Percentiles rank a stretch among this genome's conserved stretches.
Evolutionary conservation across 176 grass and related monocot genomes (phyloP).

Genomic region (Metroxylon sagu): DNA sequence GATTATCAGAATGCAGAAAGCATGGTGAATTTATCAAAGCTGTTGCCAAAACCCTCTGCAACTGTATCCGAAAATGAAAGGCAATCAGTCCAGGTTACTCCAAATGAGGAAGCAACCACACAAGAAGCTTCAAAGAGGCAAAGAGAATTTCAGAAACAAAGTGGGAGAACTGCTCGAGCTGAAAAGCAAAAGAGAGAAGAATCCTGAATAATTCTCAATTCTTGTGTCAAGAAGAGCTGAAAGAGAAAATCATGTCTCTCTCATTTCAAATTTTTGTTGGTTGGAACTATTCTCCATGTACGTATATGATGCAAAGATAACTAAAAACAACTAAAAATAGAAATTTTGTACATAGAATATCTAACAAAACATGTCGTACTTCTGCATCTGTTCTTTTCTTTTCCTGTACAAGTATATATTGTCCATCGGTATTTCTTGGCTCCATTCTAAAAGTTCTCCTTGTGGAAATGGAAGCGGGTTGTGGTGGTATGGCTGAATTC

Average conservation of each 20-base stretch:
- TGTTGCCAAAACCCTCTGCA: constrained; percentile 2
- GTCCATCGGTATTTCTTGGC: constrained; percentile 17
- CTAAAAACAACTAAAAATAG: constrained; percentile 12
- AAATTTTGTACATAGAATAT: constrained; percentile 38
- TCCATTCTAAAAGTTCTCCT: constrained; percentile 80
- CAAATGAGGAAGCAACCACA: background rate
- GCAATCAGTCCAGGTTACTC: too few relatives aligned
- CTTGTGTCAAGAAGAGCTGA: constrained; percentile 22
- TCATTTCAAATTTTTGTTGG: too few relatives aligned
- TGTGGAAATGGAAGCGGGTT: constrained; percentile 96
- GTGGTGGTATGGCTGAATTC: constrained; percentile 91
- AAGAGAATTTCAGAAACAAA: constrained; percentile 9
- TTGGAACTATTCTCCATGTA: constrained; percentile 20
- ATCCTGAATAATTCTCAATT: constrained; percentile 7
- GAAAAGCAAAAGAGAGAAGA: constrained; percentile 66
- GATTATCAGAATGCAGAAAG: constrained; percentile 14
- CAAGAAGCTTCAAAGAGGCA: constrained; percentile 20
- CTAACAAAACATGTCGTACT: constrained; percentile 5
- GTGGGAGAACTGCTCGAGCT: constrained; percentile 16
- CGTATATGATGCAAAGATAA: constrained; percentile 29
- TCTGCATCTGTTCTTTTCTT: constrained; percentile 13
- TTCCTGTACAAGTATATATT: constrained; percentile 45
- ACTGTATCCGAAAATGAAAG: constrained; percentile 13
- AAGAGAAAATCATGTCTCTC: too few relatives aligned
- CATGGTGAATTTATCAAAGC: constrained; percentile 4